Evolutionary conservation across 139 green algal genomes (phyloP).

Genomic region (Bryopsis sp.): DNA sequence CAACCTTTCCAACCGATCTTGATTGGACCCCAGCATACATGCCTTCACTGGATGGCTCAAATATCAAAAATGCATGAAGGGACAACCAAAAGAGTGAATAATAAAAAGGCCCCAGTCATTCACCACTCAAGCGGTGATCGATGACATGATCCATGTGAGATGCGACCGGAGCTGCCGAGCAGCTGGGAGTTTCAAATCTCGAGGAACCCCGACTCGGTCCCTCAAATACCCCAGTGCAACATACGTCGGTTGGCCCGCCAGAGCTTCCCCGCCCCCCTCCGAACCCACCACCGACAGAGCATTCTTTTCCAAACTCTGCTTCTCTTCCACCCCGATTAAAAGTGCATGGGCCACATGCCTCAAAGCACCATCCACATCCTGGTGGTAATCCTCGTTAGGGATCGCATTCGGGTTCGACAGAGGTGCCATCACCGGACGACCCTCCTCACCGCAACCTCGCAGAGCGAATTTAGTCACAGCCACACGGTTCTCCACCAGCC

Average conservation of each 20-base stretch:
- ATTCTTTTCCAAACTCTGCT: conserved; percentile 41
- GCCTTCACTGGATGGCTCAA: too few relatives aligned
- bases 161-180: conserved; percentile 79
- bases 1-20: too few relatives aligned
- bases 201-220: conserved; percentile 78
- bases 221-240: conserved; percentile 57
- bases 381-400: conserved; percentile 30
- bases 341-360: conserved; percentile 73
- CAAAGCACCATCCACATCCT: conserved; percentile 46
- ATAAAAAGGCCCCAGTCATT: too few relatives aligned
- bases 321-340: conserved; percentile 55
- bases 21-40: too few relatives aligned
- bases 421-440: conserved; percentile 59
- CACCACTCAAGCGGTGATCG: too few relatives aligned
- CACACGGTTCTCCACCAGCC: conserved; percentile 61
- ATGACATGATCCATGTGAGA: conserved; percentile 75
- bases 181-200: conserved; percentile 71
- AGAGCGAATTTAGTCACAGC: conserved; percentile 71
- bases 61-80: too few relatives aligned
- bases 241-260: conserved; percentile 30
- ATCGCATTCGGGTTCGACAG: conserved; percentile 68
- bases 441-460: conserved; percentile 52
- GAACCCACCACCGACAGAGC: not conserved
- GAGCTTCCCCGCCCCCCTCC: not conserved
- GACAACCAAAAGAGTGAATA: too few relatives aligned